Evolutionary conservation across 352 stramenopile species (phyloP).

Genomic region (Globisporangium barbulae): DNA sequence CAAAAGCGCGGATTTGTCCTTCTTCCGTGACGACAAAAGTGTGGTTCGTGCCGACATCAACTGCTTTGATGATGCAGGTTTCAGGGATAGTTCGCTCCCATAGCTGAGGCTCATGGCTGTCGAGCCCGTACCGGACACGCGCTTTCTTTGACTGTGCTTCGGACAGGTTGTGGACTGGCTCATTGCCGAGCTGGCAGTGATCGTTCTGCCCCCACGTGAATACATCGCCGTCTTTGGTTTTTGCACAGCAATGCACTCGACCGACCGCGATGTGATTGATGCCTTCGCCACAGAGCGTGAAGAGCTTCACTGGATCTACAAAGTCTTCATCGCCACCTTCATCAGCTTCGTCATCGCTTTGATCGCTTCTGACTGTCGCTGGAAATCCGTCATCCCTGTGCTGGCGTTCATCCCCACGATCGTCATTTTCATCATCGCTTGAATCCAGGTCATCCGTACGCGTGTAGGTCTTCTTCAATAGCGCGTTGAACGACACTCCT

Average conservation of each 20-base stretch:
- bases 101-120: conserved; percentile 51
- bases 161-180: conserved; percentile 56
- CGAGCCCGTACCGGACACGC: conserved; percentile 54
- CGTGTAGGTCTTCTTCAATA: conserved; percentile 40
- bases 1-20: conserved; percentile 60
- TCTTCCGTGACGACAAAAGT: conserved; percentile 58
- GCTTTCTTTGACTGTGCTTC: conserved; percentile 54
- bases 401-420: conserved; percentile 7
- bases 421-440: conserved; percentile 40
- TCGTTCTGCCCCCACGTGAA: conserved; percentile 86
- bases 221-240: conserved; percentile 76
- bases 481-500: conserved; percentile 24
- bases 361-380: conserved; percentile 14
- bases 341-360: conserved; percentile 26
- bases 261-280: conserved; percentile 73
- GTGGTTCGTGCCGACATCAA: conserved; percentile 71
- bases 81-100: conserved; percentile 69
- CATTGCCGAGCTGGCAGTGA: conserved; percentile 71
- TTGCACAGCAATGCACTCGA: conserved; percentile 67
- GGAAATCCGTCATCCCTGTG: conserved; percentile 19
- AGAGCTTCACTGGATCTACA: conserved; percentile 63
- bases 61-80: conserved; percentile 44
- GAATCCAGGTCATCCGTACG: conserved; percentile 32
- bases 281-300: conserved; percentile 58
- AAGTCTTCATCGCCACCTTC: conserved; percentile 65